These are phyloP conservation scores for Cerrena zonata DNA, from an alignment of 1,284 basidiomycete genomes.

Conservation along the genomic window DNA sequence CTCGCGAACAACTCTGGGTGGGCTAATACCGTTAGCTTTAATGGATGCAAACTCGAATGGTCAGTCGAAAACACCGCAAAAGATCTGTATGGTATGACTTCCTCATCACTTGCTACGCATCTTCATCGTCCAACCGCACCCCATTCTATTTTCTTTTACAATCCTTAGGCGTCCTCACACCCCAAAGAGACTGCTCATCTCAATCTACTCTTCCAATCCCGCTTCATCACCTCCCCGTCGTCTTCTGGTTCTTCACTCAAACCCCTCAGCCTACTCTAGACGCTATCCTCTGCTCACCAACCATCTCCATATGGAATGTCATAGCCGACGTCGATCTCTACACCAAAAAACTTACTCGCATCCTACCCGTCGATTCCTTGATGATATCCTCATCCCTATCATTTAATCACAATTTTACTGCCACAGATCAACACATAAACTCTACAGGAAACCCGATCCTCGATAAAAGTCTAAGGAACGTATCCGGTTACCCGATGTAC, in stretches of 20 bases:
- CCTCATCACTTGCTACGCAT: slow-evolving; percentile 6
- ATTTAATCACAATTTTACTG: too few relatives aligned
- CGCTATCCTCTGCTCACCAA: slow-evolving; percentile 42
- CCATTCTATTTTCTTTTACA: not conserved
- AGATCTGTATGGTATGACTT: slow-evolving; percentile 35
- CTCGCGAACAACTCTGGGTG: slow-evolving; percentile 30
- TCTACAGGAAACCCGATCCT: not conserved
- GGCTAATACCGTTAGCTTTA: slow-evolving; percentile 35
- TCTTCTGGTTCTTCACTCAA: slow-evolving; percentile 53
- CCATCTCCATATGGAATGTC: slow-evolving; percentile 37
- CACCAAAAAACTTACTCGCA: slow-evolving; percentile 29
- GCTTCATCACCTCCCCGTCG: slow-evolving; percentile 39
- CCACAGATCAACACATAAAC: too few relatives aligned
- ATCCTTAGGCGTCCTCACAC: not conserved
- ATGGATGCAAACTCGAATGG: slow-evolving; percentile 37
- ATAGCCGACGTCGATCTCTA: slow-evolving; percentile 19
- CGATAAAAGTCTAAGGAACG: slow-evolving; percentile 31
- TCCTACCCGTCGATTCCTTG: slow-evolving; percentile 16
- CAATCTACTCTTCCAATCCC: slow-evolving; percentile 11
- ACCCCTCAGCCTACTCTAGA: slow-evolving; percentile 32
- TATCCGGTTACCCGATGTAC: slow-evolving; percentile 38
- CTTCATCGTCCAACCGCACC: too few relatives aligned
- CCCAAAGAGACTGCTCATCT: not conserved
- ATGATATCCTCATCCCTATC: not conserved
- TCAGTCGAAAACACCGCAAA: slow-evolving; percentile 33